Conservation (phyloP, 1,139 yeast genomes). For the Kodamaea sp. region DNA sequence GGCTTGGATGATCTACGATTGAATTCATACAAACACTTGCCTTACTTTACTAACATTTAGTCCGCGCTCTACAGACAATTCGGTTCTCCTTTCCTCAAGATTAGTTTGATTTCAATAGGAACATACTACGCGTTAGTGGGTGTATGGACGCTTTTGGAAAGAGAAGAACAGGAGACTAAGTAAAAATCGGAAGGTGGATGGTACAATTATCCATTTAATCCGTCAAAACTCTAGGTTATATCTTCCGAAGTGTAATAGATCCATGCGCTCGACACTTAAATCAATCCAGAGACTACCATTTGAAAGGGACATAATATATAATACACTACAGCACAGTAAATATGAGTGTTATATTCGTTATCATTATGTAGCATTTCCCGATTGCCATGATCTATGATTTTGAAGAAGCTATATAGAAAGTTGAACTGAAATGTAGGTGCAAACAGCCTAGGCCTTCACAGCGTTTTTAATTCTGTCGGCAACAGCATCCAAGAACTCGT, state of each 20-base stretch:
- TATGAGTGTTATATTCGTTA: not conserved
- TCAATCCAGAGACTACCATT: too few relatives aligned
- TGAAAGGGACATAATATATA: too few relatives aligned
- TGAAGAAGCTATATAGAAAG: not conserved
- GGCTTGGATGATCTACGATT: too few relatives aligned
- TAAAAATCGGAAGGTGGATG: too few relatives aligned
- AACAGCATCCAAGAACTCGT: constrained; percentile 87
- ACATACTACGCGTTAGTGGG: constrained; percentile 43
- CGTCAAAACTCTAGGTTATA: too few relatives aligned
- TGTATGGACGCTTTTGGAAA: constrained; percentile 42
- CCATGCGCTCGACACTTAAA: too few relatives aligned
- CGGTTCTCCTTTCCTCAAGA: constrained; percentile 42
- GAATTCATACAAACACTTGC: too few relatives aligned
- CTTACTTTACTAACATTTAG: constrained; percentile 12
- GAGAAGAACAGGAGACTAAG: constrained; percentile 4
- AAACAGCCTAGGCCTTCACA: constrained; percentile 5
- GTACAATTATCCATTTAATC: too few relatives aligned
- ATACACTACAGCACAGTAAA: too few relatives aligned
- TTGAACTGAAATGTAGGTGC: not conserved
- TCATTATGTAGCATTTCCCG: constrained; percentile 1
- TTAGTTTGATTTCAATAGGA: constrained; percentile 37
- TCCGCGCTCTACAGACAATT: constrained; percentile 40
- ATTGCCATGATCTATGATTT: constrained; percentile 1
- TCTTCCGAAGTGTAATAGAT: too few relatives aligned
- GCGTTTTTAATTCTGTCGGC: constrained; percentile 32